phyloP scores from a whole-genome alignment of 2,329 filamentous ascomycete species.

The Ophiostoma triangulosporum region DNA sequence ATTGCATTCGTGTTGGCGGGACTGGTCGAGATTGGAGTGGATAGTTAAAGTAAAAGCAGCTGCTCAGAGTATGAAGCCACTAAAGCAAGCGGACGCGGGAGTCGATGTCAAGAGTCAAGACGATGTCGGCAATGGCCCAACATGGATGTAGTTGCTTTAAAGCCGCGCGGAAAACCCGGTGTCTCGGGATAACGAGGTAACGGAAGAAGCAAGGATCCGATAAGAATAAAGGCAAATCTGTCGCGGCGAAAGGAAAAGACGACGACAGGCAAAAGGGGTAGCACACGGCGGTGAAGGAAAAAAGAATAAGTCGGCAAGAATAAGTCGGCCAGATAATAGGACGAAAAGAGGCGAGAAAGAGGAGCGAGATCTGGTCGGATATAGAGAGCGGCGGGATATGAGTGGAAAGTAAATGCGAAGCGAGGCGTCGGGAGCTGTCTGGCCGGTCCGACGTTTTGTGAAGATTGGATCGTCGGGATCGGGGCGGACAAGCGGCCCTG shows the following conservation, averaged over 20 bases:
- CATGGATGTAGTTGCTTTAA: no score
- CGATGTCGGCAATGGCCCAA: no score
- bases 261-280: not conserved
- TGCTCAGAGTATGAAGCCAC: no score
- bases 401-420: not conserved
- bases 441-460: conserved; percentile 4
- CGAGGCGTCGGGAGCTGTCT: not conserved
- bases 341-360: not conserved
- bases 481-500: conserved; percentile 4
- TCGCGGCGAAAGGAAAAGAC: not conserved
- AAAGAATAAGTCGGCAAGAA: no score
- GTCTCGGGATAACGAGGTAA: no score
- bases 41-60: no score
- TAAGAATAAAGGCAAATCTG: not conserved
- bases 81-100: no score
- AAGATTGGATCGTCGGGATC: conserved; percentile 5
- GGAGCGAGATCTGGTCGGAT: no score
- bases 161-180: no score
- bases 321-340: not conserved
- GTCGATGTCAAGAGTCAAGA: no score
- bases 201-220: not conserved
- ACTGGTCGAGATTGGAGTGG: not conserved
- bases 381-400: no score
- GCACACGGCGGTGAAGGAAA: not conserved
- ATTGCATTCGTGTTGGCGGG: conserved; percentile 15